phyloP scores from a whole-genome alignment of 768 basidiomycete genomes.

The Royoungia palumana region DNA sequence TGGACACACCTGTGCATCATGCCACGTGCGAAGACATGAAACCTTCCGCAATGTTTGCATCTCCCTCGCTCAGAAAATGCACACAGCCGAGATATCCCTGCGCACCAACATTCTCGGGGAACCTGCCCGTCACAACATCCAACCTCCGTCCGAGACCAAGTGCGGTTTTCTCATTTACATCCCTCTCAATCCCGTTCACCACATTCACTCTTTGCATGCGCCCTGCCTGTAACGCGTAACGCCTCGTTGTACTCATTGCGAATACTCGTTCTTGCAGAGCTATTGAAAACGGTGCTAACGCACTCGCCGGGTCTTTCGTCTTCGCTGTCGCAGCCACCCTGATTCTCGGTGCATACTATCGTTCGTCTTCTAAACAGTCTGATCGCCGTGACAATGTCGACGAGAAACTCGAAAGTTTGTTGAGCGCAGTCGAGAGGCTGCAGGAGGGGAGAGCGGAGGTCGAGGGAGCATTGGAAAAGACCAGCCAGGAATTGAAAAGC shows the following conservation, averaged over 20 bases:
- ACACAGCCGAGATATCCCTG: conserved; percentile 67
- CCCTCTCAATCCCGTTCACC: background rate
- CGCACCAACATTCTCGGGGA: conserved; percentile 78
- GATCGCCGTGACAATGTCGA: conserved; percentile 72
- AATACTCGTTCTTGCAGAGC: conserved; percentile 54
- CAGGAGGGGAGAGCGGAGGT: conserved; percentile 38
- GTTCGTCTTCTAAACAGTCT: conserved; percentile 62
- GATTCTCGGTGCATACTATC: conserved; percentile 76
- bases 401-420: conserved; percentile 63
- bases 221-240: too few relatives aligned
- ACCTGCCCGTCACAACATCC: conserved; percentile 57
- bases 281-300: conserved; percentile 82
- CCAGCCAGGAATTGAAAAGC: conserved; percentile 41
- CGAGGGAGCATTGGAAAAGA: conserved; percentile 41
- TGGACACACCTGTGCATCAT: too few relatives aligned
- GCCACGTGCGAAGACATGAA: conserved; percentile 55
- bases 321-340: conserved; percentile 72
- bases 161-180: conserved; percentile 30
- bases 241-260: too few relatives aligned
- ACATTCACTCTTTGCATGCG: too few relatives aligned
- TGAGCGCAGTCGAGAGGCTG: conserved; percentile 44
- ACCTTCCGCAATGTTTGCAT: conserved; percentile 70
- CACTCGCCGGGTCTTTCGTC: conserved; percentile 81
- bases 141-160: conserved; percentile 76
- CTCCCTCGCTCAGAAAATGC: conserved; percentile 70